Base-by-base conservation (phyloP, 257 asterid genomes). In the Thymus mandschuricus region DNA sequence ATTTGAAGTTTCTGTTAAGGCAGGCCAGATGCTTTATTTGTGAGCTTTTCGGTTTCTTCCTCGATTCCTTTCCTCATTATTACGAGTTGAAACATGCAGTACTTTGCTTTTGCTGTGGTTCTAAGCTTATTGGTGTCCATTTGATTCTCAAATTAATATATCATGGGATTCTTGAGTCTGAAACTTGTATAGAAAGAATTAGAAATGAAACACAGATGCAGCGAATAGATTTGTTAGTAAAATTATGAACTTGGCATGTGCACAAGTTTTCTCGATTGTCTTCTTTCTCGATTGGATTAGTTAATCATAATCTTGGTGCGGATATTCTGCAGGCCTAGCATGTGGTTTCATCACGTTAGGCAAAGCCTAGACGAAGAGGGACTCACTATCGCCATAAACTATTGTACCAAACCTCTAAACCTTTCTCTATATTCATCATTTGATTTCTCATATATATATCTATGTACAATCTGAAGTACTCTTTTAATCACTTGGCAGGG, bases 311-410 rank as follows among this genome's bases (percentile, higher is more conserved):
- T 45, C 60, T 15, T 33, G 61, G 51, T 64, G 62, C 33, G 62
- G 56, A 71, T 48, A 40, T 28, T 76, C 33, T 82, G 86, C 92
- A 94, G 97, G 95, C 98, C 99, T 3, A 91, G 97, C 83, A 91
- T 89, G 97, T 94, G 99, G 97, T 94, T 88, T 79, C 97, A 91
- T 77, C 95, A 94, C 66, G 97, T 91, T 70, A 80, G 81, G 66
- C 99, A 91, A 83, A 80, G 74, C 76, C 84, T 86, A 21, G 97
- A 89, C 67, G 83, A 82, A 2, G 67, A 83, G 21, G 89, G 90
- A 69, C 93, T 94, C 75, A 82, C 95, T 7, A 83, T 94, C 5
- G 97, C 99, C 4, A 75, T 94, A 55, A 91, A 94, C 86, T 91
- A 88, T 74, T 94, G 97, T 94, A 85, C 78, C 56, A 10, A 61